These are phyloP conservation scores for Penicillium sp. DNA, from an alignment of 2,329 filamentous ascomycete genomes.

Conservation along the genomic window DNA sequence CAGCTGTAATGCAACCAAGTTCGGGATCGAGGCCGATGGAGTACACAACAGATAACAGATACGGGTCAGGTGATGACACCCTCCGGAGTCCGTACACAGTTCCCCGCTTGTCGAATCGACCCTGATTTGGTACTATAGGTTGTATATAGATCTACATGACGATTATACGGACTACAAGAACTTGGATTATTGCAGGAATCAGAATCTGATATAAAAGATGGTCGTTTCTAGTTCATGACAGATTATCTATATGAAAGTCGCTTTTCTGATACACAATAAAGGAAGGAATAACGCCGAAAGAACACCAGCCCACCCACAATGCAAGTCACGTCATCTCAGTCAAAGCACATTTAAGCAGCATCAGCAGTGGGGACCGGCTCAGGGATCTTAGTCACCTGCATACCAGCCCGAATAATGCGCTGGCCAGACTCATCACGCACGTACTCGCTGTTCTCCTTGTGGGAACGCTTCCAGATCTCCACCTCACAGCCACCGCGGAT, in stretches of 20 bases:
- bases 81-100: too few species aligned
- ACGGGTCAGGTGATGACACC: background rate
- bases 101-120: background rate
- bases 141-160: background rate
- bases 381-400: slow-evolving; percentile 79
- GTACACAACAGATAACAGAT: background rate
- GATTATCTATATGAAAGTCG: slow-evolving; percentile 25
- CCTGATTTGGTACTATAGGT: too few species aligned
- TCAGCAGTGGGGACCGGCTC: slow-evolving; percentile 80
- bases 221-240: slow-evolving; percentile 29
- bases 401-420: slow-evolving; percentile 80
- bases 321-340: slow-evolving; percentile 22
- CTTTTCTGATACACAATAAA: slow-evolving; percentile 18
- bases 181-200: background rate
- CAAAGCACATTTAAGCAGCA: slow-evolving; percentile 57
- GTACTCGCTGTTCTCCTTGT: slow-evolving; percentile 74
- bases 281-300: slow-evolving; percentile 13
- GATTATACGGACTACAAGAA: background rate
- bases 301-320: slow-evolving; percentile 24
- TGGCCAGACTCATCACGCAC: slow-evolving; percentile 79
- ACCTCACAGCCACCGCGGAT: slow-evolving; percentile 85
- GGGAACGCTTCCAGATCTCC: slow-evolving; percentile 88
- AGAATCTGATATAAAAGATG: slow-evolving; percentile 6
- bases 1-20: slow-evolving; percentile 3
- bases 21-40: background rate